Percentiles rank a stretch among this genome's conserved stretches.
phyloP scores from a whole-genome alignment of 2,329 filamentous ascomycete genomes.

The Trichoderma oligosporum region DNA sequence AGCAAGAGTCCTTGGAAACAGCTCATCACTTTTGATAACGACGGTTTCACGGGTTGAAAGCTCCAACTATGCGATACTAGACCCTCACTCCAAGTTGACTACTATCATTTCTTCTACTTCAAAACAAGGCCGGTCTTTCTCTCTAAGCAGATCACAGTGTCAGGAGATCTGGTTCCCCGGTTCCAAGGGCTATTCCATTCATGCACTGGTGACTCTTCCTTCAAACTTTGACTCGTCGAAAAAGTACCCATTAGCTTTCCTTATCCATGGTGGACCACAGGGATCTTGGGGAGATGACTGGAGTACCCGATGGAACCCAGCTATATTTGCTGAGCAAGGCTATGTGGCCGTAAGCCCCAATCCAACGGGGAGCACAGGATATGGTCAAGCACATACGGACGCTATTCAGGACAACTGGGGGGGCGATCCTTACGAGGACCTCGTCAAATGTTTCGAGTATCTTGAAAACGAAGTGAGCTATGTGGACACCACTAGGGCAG shows the following conservation, averaged over 20 bases:
- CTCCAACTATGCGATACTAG: conserved; percentile 62
- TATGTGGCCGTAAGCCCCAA: conserved; percentile 81
- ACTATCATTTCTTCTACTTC: conserved; percentile 59
- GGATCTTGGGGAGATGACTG: conserved; percentile 71
- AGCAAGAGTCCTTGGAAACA: conserved; percentile 49
- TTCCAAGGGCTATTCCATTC: conserved; percentile 60
- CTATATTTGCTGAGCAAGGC: conserved; percentile 81
- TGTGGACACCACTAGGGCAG: conserved; percentile 65
- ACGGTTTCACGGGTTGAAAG: conserved; percentile 69
- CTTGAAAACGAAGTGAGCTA: conserved; percentile 62
- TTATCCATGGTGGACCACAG: conserved; percentile 82
- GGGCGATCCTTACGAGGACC: conserved; percentile 75
- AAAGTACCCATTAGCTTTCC: conserved; percentile 73
- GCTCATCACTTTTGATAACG: conserved; percentile 56
- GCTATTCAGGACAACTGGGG: conserved; percentile 81
- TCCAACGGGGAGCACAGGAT: conserved; percentile 78
- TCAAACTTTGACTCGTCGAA: conserved; percentile 64
- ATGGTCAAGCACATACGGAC: conserved; percentile 72
- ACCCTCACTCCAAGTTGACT: conserved; percentile 39
- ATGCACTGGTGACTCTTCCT: conserved; percentile 64
- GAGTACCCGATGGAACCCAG: conserved; percentile 82
- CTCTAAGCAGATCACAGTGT: conserved; percentile 60
- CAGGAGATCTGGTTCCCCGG: conserved; percentile 68
- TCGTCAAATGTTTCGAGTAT: conserved; percentile 74
- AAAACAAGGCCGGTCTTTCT: conserved; percentile 62